A percentile compares a stretch with the other conserved stretches of the same genome.
These are phyloP conservation scores for Conidiobolus incongruus DNA, from an alignment of 371 early-diverging fungal genomes.

Conservation along the genomic window DNA sequence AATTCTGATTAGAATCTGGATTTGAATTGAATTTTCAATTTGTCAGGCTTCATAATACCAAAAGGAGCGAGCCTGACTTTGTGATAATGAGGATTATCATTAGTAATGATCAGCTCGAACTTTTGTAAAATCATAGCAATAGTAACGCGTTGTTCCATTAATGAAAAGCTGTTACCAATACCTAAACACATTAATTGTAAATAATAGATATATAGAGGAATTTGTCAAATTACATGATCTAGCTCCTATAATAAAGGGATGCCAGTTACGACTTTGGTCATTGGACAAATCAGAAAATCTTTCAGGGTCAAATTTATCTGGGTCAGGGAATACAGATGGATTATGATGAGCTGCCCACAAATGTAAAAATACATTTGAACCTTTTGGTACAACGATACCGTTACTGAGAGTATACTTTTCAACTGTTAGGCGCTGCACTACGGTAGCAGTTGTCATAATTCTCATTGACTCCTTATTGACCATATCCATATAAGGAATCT, in stretches of 20 bases:
- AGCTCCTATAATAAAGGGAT: no score
- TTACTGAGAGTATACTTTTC: background rate
- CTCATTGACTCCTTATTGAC: background rate
- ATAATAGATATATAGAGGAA: no score
- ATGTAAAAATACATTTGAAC: background rate
- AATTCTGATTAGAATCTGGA: no score
- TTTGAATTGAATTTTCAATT: no score
- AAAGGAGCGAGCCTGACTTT: no score
- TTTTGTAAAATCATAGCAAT: slow-evolving; percentile 18
- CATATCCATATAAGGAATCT: background rate
- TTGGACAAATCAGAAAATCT: background rate
- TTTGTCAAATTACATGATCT: no score
- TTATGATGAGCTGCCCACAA: background rate
- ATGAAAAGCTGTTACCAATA: slow-evolving; percentile 27
- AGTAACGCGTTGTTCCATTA: slow-evolving; percentile 22
- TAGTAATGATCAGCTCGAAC: no score
- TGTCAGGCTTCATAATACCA: no score
- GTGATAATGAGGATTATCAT: no score
- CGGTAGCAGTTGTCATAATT: no score
- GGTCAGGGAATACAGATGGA: background rate
- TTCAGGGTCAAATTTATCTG: background rate
- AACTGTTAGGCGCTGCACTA: background rate
- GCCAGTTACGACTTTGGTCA: no score
- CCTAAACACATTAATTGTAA: background rate
- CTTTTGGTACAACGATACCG: background rate